A percentile compares a stretch with the other conserved stretches of the same genome.
Evolutionary conservation across 2,329 filamentous ascomycete genomes (phyloP).

Genomic region (Cordyceps fumosorosea): DNA sequence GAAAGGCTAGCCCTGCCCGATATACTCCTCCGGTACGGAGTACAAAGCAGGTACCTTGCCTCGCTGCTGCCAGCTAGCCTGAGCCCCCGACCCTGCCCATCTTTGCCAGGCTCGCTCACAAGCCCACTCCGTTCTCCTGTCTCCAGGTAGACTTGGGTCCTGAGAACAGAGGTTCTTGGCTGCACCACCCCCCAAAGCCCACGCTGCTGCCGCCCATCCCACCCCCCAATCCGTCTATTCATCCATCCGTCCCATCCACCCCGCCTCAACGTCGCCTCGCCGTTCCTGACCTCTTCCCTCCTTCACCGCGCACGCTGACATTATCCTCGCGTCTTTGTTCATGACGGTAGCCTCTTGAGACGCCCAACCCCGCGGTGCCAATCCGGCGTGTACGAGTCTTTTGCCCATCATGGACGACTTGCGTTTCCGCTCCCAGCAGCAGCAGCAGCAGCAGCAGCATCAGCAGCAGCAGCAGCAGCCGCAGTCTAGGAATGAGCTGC

Average conservation of each 20-base stretch:
- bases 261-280: constrained; percentile 25
- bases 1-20: background rate
- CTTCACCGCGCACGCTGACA: constrained; percentile 23
- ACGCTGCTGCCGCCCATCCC: background rate
- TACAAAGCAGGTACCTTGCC: constrained; percentile 1
- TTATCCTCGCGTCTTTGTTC: constrained; percentile 24
- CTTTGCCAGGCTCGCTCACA: background rate
- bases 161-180: background rate
- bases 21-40: background rate
- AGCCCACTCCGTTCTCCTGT: background rate
- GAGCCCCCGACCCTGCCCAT: constrained; percentile 1
- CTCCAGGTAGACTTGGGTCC: background rate
- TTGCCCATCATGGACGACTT: constrained; percentile 61
- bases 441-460: background rate
- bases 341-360: constrained; percentile 29
- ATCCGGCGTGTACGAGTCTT: constrained; percentile 33
- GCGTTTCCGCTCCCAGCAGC: constrained; percentile 55
- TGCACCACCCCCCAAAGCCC: constrained; percentile 2
- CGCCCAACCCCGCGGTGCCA: constrained; percentile 27
- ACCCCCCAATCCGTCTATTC: constrained; percentile 13
- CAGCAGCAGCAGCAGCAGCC: constrained; percentile 41
- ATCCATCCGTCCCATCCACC: constrained; percentile 21
- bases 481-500: constrained; percentile 68
- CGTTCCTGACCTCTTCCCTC: constrained; percentile 19
- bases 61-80: background rate